Conservation (phyloP, 305 asterid genomes). For the Euphrasia arctica region DNA sequence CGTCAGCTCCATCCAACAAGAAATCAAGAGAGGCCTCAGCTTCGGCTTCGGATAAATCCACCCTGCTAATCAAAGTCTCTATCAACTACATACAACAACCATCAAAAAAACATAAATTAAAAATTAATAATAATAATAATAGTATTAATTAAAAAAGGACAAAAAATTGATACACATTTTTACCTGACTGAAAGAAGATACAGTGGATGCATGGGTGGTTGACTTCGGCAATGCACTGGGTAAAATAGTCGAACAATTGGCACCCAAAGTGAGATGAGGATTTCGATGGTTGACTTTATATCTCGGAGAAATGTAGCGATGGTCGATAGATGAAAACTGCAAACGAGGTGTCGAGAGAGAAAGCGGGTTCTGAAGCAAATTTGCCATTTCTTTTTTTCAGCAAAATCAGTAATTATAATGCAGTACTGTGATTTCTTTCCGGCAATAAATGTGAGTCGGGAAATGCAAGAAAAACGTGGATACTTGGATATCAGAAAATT, state of each 20-base stretch:
- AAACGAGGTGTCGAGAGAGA: conserved; percentile 28
- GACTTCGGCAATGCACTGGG: conserved; percentile 42
- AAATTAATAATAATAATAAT: background rate
- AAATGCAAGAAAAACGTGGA: conserved; percentile 11
- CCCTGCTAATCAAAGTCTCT: conserved; percentile 66
- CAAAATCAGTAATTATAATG: conserved; percentile 6
- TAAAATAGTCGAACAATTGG: conserved; percentile 29
- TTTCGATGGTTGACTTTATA: conserved; percentile 15
- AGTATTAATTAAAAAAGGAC: conserved; percentile 1
- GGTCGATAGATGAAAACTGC: conserved; percentile 20
- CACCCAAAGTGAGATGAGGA: conserved; percentile 16
- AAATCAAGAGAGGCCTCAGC: conserved; percentile 83
- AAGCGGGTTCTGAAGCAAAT: conserved; percentile 19
- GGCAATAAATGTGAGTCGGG: conserved; percentile 20
- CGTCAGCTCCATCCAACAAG: conserved; percentile 84
- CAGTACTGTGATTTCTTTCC: background rate
- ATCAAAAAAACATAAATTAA: conserved; percentile 6
- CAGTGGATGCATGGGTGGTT: conserved; percentile 32
- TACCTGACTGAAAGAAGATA: conserved; percentile 60
- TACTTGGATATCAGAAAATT: background rate
- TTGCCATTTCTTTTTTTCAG: conserved; percentile 32
- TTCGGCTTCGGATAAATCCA: conserved; percentile 71
- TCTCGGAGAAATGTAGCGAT: conserved; percentile 20
- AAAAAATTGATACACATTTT: conserved; percentile 11
- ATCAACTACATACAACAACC: conserved; percentile 54